Percentiles rank a stretch among this genome's conserved stretches.
Evolutionary conservation across 257 asterid species (phyloP).

Genomic region (Henckelia pumila): DNA sequence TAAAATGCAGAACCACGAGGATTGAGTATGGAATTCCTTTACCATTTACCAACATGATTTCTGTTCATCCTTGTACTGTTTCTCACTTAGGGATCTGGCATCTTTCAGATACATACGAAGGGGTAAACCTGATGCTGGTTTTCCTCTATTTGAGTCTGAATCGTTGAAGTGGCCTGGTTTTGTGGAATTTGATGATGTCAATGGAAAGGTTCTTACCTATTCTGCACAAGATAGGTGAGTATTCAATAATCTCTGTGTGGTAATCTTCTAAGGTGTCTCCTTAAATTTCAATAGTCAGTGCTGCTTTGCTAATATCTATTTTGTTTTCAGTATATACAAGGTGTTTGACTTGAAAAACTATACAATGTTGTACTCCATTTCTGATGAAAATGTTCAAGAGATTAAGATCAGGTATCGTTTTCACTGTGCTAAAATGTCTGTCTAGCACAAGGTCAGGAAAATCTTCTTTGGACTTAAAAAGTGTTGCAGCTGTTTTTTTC

Average conservation of each 20-base stretch:
- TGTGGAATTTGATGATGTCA: conserved; percentile 98
- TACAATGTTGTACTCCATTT: conserved; percentile 88
- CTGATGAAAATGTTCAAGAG: conserved; percentile 82
- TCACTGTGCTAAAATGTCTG: not conserved
- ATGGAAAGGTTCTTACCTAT: conserved; percentile 95
- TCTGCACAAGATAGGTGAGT: conserved; percentile 90
- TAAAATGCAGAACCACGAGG: conserved; percentile 95
- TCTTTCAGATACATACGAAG: conserved; percentile 76
- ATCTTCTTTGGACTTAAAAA: conserved; percentile 6
- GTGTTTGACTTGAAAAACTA: conserved; percentile 64
- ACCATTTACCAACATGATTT: conserved; percentile 1
- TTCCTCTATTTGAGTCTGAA: conserved; percentile 90
- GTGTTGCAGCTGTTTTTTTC: conserved; percentile 4
- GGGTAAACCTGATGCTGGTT: conserved; percentile 97
- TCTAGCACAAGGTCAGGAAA: not conserved
- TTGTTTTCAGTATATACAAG: conserved; percentile 69
- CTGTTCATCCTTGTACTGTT: conserved; percentile 18
- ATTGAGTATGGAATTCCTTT: conserved; percentile 67
- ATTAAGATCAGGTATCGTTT: conserved; percentile 48
- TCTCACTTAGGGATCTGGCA: conserved; percentile 6
- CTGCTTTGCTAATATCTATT: conserved; percentile 21
- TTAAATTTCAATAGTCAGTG: conserved; percentile 6
- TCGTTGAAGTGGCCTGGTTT: conserved; percentile 99
- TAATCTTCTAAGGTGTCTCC: not conserved
- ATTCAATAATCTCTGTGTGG: conserved; percentile 12